Base-by-base conservation (phyloP, 2,329 filamentous ascomycete species). In the Stachybotrys chartarum region DNA sequence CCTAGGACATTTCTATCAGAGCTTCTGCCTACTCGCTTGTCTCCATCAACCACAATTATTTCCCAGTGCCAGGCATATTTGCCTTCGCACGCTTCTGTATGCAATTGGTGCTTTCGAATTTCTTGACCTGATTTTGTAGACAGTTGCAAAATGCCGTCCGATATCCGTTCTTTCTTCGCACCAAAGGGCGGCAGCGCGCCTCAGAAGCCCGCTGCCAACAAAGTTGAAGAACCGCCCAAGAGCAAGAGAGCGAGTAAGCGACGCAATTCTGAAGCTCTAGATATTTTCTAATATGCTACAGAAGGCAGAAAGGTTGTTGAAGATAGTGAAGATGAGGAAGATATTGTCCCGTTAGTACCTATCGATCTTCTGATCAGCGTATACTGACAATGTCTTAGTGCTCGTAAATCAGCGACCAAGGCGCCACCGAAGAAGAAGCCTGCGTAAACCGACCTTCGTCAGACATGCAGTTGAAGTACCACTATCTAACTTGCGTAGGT, bases 161-260 rank as follows among this genome's bases (percentile, higher is more conserved):
- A 97, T 72, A 97, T 97, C 66, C 83, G 92, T 67, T 91, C 80
- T 64, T 97, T 97, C 74, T 97, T 97, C 76, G 85, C 87, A 55
- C 84, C 88, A 58, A 91, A 91, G 70, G 83, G 84, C 53, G 79
- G 81, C 60, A 77, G 80, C 63, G 74, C 79, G 49, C 74, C 80
- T 16, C 72, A 78, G 51, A 78, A 81, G 62, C 73, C 76, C 42
- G 63, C 72, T 11, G 62, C 73, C 3, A 78, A 77, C 66, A 77
- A 79, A 64, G 68, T 68, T 46, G 76, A 77, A 56, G 73, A 74
- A 52, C 61, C 76, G 14, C 57, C 71, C 51, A 76, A 78, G 58
- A 75, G 71, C 58, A 72, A 75, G 58, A 72, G 78, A 58, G 66
- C 68, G 58, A 81, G 77, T 80, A 64, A 54, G 77, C 66, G 54